A percentile compares a stretch with the other conserved stretches of the same genome.
Evolutionary conservation across 2,329 filamentous ascomycete species (phyloP).

Genomic region (Penicillium sp.): DNA sequence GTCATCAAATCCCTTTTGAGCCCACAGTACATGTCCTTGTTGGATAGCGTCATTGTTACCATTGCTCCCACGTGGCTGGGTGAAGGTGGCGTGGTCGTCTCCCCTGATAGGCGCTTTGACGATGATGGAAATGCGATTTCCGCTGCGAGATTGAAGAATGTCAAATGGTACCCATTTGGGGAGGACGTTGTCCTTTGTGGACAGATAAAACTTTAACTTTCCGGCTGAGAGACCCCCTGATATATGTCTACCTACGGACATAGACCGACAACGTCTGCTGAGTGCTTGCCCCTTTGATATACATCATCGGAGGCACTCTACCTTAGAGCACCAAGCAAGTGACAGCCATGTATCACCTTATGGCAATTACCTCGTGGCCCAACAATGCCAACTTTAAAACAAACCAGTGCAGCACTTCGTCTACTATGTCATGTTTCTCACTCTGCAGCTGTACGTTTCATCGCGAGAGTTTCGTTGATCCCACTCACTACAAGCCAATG

Average conservation of each 20-base stretch:
- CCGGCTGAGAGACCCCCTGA: background rate
- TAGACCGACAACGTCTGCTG: background rate
- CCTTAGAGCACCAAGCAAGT: background rate
- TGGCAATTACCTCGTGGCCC: background rate
- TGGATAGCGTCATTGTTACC: conserved; percentile 73
- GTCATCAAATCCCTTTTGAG: conserved; percentile 72
- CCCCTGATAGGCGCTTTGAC: conserved; percentile 50
- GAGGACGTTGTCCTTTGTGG: conserved; percentile 75
- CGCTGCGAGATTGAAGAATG: conserved; percentile 49
- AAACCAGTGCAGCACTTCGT: background rate
- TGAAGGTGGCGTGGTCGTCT: conserved; percentile 67
- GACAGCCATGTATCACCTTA: too few species aligned
- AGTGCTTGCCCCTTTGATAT: background rate
- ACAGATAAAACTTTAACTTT: conserved; percentile 32
- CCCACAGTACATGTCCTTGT: conserved; percentile 46
- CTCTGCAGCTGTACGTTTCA: background rate
- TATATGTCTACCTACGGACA: background rate
- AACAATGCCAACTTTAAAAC: too few species aligned
- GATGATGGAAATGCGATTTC: conserved; percentile 50
- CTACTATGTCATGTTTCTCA: background rate
- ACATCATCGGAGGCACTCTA: background rate
- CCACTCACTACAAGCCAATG: background rate
- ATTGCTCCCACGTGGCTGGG: conserved; percentile 83
- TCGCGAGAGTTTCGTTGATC: background rate
- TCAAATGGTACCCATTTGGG: conserved; percentile 68